These are phyloP conservation scores for Suhomyces faveliae DNA, from an alignment of 805 yeast species.

Conservation along the genomic window DNA sequence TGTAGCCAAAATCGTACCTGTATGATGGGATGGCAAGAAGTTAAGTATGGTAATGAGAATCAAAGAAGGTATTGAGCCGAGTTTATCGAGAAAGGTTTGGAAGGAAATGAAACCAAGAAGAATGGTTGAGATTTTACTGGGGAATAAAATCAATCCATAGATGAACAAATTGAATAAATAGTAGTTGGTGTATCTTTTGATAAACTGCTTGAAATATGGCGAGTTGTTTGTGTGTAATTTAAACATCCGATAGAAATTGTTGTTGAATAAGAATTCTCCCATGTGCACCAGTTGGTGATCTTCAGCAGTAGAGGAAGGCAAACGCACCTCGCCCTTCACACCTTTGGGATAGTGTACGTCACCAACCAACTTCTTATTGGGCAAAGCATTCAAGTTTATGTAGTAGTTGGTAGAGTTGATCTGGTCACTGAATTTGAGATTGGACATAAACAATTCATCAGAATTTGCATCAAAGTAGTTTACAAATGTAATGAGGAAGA, in stretches of 20 bases:
- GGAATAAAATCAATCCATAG: constrained; percentile 20
- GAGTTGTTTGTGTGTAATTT: constrained; percentile 11
- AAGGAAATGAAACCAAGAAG: constrained; percentile 45
- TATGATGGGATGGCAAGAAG: constrained; percentile 33
- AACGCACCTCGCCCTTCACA: background rate
- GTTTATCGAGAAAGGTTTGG: constrained; percentile 39
- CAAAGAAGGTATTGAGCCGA: constrained; percentile 48
- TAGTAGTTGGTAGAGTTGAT: constrained; percentile 10
- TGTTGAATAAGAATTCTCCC: background rate
- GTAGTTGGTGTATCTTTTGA: constrained; percentile 16
- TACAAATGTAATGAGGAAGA: constrained; percentile 16
- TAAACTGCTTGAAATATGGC: constrained; percentile 18
- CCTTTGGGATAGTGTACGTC: background rate
- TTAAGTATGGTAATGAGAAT: constrained; percentile 34
- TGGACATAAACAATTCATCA: constrained; percentile 19
- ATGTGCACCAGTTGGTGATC: background rate
- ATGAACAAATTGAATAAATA: constrained; percentile 28
- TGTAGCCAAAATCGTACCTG: constrained; percentile 38
- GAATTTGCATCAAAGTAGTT: constrained; percentile 15
- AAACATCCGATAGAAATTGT: background rate
- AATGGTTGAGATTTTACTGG: constrained; percentile 33
- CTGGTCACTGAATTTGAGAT: constrained; percentile 17
- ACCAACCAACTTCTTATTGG: constrained; percentile 6
- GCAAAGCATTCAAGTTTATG: constrained; percentile 6
- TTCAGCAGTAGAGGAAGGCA: background rate